phyloP scores from a whole-genome alignment of 305 asterid species.

The Lippia alba region DNA sequence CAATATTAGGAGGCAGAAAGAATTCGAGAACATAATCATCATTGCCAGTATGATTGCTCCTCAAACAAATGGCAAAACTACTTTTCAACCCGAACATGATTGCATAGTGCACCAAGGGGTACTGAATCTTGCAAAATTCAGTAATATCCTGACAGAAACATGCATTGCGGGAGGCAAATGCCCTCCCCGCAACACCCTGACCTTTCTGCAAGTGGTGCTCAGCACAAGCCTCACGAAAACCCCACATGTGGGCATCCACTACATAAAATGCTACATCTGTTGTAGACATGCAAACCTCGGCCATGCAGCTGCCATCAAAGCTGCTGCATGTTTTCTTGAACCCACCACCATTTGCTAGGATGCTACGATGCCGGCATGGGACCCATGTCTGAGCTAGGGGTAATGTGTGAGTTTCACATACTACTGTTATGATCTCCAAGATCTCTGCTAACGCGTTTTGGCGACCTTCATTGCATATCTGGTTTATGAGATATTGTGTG shows the following conservation, averaged over 20 bases:
- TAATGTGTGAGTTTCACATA: constrained; percentile 80
- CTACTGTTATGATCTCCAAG: constrained; percentile 76
- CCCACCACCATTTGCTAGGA: constrained; percentile 84
- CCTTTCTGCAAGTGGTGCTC: constrained; percentile 93
- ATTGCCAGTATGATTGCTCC: constrained; percentile 78
- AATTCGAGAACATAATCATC: constrained; percentile 86
- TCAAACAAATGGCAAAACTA: constrained; percentile 78
- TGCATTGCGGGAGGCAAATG: constrained; percentile 62
- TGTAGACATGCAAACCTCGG: constrained; percentile 88
- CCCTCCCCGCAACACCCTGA: constrained; percentile 91
- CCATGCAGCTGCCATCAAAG: constrained; percentile 93
- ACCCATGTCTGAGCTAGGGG: constrained; percentile 99
- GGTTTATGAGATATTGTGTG: constrained; percentile 35
- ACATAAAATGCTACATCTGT: constrained; percentile 81
- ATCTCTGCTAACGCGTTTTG: constrained; percentile 89
- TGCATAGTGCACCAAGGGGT: constrained; percentile 94
- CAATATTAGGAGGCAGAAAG: constrained; percentile 61
- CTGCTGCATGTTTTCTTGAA: constrained; percentile 87
- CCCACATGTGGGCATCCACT: constrained; percentile 88
- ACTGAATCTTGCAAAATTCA: constrained; percentile 75
- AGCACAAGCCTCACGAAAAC: constrained; percentile 87
- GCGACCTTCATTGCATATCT: constrained; percentile 92
- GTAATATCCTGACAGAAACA: constrained; percentile 80
- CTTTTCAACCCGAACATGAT: constrained; percentile 76
- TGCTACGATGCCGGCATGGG: constrained; percentile 81